phyloP scores from a whole-genome alignment of 768 basidiomycete species.

The Amanita jacksonii region DNA sequence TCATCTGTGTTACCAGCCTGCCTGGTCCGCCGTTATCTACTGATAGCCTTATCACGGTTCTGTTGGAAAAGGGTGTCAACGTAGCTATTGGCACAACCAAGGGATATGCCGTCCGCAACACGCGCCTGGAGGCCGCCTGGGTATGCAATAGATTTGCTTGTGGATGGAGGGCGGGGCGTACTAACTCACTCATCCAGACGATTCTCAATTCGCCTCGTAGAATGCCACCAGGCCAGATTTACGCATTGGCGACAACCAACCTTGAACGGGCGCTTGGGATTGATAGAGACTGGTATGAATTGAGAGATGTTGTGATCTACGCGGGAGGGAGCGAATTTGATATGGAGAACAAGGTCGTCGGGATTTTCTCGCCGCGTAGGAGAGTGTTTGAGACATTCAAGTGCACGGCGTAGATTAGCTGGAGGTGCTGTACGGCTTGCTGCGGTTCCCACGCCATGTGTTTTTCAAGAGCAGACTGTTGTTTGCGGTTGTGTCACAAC shows the following conservation, averaged over 20 bases:
- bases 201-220: slow-evolving; percentile 26
- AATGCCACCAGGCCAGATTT: slow-evolving; percentile 28
- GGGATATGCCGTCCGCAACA: slow-evolving; percentile 56
- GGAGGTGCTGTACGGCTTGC: background rate
- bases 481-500: slow-evolving; percentile 27
- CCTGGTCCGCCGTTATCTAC: slow-evolving; percentile 62
- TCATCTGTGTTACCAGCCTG: slow-evolving; percentile 32
- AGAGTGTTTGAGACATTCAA: slow-evolving; percentile 26
- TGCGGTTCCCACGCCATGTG: background rate
- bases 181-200: too few relatives aligned
- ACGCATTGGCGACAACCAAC: slow-evolving; percentile 32
- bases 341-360: slow-evolving; percentile 35
- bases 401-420: background rate
- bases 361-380: slow-evolving; percentile 28
- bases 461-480: slow-evolving; percentile 15
- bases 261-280: slow-evolving; percentile 34
- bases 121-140: slow-evolving; percentile 58
- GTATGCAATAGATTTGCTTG: slow-evolving; percentile 20
- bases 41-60: slow-evolving; percentile 41
- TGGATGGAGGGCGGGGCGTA: too few relatives aligned
- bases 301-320: slow-evolving; percentile 31
- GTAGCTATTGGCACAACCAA: slow-evolving; percentile 52
- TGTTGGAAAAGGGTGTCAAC: slow-evolving; percentile 53
- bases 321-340: slow-evolving; percentile 29
- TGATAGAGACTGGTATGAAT: slow-evolving; percentile 8